Evolutionary conservation across 2,329 filamentous ascomycete genomes (phyloP), one percentile per base, ranked within the genome.

Genomic region (Fusarium luffae): DNA sequence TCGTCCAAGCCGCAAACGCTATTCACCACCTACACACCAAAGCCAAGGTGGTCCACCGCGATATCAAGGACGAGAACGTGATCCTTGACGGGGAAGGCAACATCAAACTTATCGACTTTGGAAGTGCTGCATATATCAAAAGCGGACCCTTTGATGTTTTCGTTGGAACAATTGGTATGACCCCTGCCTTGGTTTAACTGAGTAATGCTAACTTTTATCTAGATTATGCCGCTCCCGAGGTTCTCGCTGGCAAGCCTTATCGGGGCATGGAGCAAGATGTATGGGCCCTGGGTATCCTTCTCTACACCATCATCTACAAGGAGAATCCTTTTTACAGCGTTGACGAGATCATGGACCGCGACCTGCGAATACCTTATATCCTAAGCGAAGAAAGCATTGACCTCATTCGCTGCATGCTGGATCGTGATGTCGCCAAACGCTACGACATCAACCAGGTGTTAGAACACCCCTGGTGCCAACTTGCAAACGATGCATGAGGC

Each of bases 161-260:
- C 82, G 96, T 99, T 54, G 96, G 96, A 63, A 99, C 96, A 2
- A 98, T 99, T 80, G 95, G 95, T 98, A 84, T 80, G 34, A 19
- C 25, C 23, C 32, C 19, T 14, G 51, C 52, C 69, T 16, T 28
- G 28, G n/a, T 30, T n/a, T 25, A 16, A 12, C 4, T 32, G 30
- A 52, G 19, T 23, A 19, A 25, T 25, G 50, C 66, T 73, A 59
- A 74, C 54, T 11, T 44, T 7, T 32, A 19, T 30, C 27, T 54
- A 98, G 96, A 99, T 84, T 99, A 99, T 81, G 96, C 96, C 47
- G 96, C 96, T 9, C 96, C 96, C n/a, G 96, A 99, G 83, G 96
- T 99, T 57, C 87, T 99, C 50, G 94, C 94, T 61, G 96, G 96
- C 49, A 92, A 91, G 74, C 92, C 94, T 18, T 99, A 99, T 81